phyloP scores from a whole-genome alignment of 768 basidiomycete genomes.

The Termitomyces sp. region DNA sequence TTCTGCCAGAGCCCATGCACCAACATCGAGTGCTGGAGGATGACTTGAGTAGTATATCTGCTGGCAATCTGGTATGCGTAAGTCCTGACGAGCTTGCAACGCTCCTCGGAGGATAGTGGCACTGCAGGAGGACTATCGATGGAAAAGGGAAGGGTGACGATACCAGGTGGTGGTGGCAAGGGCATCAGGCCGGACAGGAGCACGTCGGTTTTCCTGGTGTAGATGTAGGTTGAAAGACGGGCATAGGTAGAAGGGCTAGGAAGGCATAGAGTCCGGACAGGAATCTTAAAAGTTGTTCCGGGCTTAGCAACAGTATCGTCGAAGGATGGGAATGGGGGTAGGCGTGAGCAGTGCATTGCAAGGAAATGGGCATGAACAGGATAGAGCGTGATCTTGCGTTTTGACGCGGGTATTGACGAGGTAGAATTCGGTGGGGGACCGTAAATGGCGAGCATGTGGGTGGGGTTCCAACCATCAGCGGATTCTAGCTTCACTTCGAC shows the following conservation, averaged over 20 bases:
- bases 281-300: constrained; percentile 37
- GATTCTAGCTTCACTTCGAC: constrained; percentile 22
- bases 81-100: constrained; percentile 13
- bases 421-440: constrained; percentile 19
- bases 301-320: constrained; percentile 23
- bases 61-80: constrained; percentile 35
- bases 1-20: constrained; percentile 76
- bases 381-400: constrained; percentile 46
- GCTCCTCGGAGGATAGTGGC: background rate
- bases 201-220: constrained; percentile 52
- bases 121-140: background rate
- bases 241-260: constrained; percentile 64
- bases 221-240: constrained; percentile 61
- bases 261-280: constrained; percentile 61
- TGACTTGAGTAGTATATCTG: constrained; percentile 42
- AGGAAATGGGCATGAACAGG: constrained; percentile 72
- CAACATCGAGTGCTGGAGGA: constrained; percentile 49
- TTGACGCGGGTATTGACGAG: constrained; percentile 14
- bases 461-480: constrained; percentile 42
- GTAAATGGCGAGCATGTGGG: constrained; percentile 54
- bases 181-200: constrained; percentile 55
- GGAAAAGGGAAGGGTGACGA: constrained; percentile 12
- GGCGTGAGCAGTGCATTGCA: constrained; percentile 63
- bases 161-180: constrained; percentile 30
- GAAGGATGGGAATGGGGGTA: constrained; percentile 50